These are phyloP conservation scores for Bretschneidera sinensis DNA, from an alignment of 345 rosid species.

Conservation along the genomic window DNA sequence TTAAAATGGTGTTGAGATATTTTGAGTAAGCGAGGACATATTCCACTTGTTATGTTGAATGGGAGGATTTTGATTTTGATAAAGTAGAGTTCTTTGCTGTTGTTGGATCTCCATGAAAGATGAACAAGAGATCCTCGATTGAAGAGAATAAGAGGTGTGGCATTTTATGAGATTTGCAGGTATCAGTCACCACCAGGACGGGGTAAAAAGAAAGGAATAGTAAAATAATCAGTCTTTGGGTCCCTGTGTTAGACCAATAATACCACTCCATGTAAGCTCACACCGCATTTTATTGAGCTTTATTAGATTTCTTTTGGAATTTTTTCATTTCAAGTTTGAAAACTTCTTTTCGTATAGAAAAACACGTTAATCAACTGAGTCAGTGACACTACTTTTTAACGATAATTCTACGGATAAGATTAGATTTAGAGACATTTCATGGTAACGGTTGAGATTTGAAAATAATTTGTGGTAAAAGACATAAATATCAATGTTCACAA, in stretches of 20 bases:
- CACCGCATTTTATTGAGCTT: no score
- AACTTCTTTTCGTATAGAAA: no score
- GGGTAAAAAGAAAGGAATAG: background rate
- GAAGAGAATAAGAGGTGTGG: conserved; percentile 37
- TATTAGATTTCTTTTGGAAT: no score
- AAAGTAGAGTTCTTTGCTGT: conserved; percentile 8
- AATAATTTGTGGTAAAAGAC: no score
- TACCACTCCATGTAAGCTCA: background rate
- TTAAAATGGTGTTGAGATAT: background rate
- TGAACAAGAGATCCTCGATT: conserved; percentile 39
- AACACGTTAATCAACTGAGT: no score
- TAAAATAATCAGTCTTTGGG: conserved; percentile 21
- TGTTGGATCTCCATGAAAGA: conserved; percentile 39
- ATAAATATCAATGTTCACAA: no score
- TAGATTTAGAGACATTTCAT: no score
- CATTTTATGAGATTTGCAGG: conserved; percentile 44
- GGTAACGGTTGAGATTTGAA: no score
- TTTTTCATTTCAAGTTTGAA: no score
- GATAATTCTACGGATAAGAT: no score
- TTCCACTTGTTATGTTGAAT: background rate
- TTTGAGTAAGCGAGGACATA: background rate
- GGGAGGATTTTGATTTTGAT: conserved; percentile 16
- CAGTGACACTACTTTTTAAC: no score
- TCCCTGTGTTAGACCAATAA: conserved; percentile 18
- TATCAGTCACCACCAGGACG: conserved; percentile 5